Base-by-base conservation (phyloP, 2,329 filamentous ascomycete species). In the Coniosporium tulheliwenetii region DNA sequence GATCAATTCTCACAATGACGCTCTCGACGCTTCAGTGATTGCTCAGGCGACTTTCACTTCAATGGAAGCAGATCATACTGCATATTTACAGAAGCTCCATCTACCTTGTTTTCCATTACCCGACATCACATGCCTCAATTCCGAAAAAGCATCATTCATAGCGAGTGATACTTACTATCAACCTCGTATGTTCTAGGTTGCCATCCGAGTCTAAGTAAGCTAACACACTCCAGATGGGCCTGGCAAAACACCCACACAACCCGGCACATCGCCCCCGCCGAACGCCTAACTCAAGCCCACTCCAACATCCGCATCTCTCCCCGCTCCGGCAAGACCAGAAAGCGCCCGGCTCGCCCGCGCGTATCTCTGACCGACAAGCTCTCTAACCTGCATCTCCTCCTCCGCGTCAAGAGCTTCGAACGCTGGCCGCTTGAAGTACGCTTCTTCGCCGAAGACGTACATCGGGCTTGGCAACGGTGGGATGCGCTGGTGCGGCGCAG, bases 211-310 rank as follows among this genome's bases (percentile, higher is more conserved):
- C 8, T 12, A 32, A 32, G 30, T 32, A 32, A 8, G 30, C 30
- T 33, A 8, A 33, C 13, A 33, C 3, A 33, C 13, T 13, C 10
- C 46, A 89, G 84, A 68, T 95, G 89, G 89, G 87, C 89, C 33
- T 81, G 93, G 69, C 84, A 84, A 48, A 86, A 96, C 55, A 76
- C 86, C 1, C 81, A 91, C 54, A 58, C 80, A 30, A 87, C 87
- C 5, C 66, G 81, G 30, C 86, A 93, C 55, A 85, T 94, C 43
- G 71, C 81, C 10, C 60, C 70, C 10, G 67, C 71, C 30, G 69
- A 75, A 34, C 69, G 78, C n/a, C 65, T 83, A 31, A 65, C 70
- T 1, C 54, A 69, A 38, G 59, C 72, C 14, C 47, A 52, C 29
- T 49, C 53, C 16, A 56, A 52, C 45, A 41, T 52, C 38, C 52